Base-by-base conservation (phyloP, 2,329 filamentous ascomycete species). In the Chrysosporium keratinophilum region DNA sequence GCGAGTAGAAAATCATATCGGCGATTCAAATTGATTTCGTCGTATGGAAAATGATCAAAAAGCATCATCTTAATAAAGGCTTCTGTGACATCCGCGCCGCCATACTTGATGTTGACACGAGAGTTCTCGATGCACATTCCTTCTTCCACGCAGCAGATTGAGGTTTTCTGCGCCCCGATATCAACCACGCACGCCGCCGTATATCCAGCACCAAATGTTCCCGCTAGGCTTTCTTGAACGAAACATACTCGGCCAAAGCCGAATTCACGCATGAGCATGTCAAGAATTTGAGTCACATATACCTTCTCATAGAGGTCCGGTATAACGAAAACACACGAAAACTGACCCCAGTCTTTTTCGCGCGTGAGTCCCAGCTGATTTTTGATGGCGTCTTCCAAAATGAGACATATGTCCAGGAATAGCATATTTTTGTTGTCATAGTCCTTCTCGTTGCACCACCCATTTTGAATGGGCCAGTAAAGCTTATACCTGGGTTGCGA, bases 61-160 rank as follows among this genome's bases (percentile, higher is more conserved):
- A 98, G 80, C 85, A 97, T 89, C 91, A 97, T 97, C 72, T 93
- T 95, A 67, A 95, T 79, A 64, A 98, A 96, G 0, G 88, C 87
- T 62, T 95, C 88, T 0, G 93, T 97, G 37, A 97, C 86, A 68
- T 98, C 93, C 63, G 80, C 83, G 1, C 93, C 93, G 49, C 93
- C 93, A 63, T 85, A 95, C 68, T 98, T 97, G 59, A 98, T 74
- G 67, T 97, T 97, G 66, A 98, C 81, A 14, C 93, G 82, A 14
- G 93, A 98, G 65, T 96, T 91, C 59, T 97, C 93, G 23, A 95
- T 80, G 64, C 88, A 89, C 71, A 98, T 85, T 1, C 93, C 93
- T 68, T 98, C 93, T 63, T 98, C 93, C 10, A 98, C 90, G 61
- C 93, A 98, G 58, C 90, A 91, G 33, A 98, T 86, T 0, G 93